phyloP scores from a whole-genome alignment of 495 filamentous ascomycete genomes.

The Penicillium canescens region DNA sequence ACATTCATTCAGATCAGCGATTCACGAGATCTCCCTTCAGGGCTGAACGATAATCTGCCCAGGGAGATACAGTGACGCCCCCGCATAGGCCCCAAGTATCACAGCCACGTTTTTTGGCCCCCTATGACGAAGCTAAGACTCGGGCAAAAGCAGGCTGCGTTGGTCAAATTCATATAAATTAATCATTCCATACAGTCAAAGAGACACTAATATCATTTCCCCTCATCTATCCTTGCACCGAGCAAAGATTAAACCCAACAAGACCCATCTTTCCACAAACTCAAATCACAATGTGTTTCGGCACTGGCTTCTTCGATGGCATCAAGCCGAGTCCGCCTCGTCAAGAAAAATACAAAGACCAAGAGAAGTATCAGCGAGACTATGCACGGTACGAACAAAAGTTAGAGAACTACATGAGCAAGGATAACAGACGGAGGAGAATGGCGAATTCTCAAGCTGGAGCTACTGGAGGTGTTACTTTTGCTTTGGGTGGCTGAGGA shows the following conservation, averaged over 20 bases:
- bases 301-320: background rate
- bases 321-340: background rate
- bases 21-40: background rate
- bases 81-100: background rate
- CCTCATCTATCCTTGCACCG: no score
- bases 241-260: no score
- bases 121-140: slow-evolving; percentile 4
- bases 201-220: no score
- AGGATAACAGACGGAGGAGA: background rate
- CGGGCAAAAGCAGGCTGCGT: background rate
- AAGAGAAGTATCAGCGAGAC: slow-evolving; percentile 1
- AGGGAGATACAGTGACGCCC: background rate
- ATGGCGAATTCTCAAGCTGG: slow-evolving; percentile 1
- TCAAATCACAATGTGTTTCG: background rate
- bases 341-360: slow-evolving; percentile 1
- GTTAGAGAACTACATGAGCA: background rate
- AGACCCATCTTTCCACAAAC: no score
- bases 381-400: background rate
- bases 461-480: background rate
- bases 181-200: no score
- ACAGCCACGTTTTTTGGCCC: background rate
- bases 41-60: background rate
- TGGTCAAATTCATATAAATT: background rate
- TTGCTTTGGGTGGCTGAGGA: background rate
- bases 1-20: no score